These are phyloP conservation scores for Talaromyces nanjingensis DNA, from an alignment of 495 filamentous ascomycete genomes.

Conservation along the genomic window DNA sequence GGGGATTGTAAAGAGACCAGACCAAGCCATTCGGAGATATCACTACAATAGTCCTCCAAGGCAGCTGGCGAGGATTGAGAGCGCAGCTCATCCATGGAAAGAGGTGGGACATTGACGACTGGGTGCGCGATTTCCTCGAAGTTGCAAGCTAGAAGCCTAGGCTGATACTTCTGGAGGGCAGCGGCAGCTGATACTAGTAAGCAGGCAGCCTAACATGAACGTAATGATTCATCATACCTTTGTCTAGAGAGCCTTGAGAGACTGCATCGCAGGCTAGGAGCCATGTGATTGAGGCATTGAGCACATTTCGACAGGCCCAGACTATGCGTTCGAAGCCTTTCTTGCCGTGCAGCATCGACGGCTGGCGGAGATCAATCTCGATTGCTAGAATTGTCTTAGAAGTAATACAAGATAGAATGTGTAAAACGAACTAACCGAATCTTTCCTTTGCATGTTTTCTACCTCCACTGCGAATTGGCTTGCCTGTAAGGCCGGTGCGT, in stretches of 20 bases:
- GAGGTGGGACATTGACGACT: conserved; percentile 38
- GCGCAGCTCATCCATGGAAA: conserved; percentile 35
- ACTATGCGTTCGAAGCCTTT: conserved; percentile 82
- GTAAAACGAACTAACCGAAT: conserved; percentile 28
- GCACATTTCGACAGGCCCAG: conserved; percentile 78
- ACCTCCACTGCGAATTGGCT: conserved; percentile 52
- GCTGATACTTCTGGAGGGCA: conserved; percentile 47
- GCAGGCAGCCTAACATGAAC: background rate
- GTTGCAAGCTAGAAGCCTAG: conserved; percentile 36
- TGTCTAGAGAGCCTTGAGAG: conserved; percentile 13
- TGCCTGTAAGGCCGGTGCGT: conserved; percentile 72
- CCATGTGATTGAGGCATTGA: conserved; percentile 68
- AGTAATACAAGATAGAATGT: background rate
- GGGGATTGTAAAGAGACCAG: conserved; percentile 65
- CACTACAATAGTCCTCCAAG: conserved; percentile 53
- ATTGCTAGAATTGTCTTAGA: conserved; percentile 42
- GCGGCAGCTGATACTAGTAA: background rate
- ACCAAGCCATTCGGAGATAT: conserved; percentile 79
- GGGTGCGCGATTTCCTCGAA: conserved; percentile 21
- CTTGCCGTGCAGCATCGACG: conserved; percentile 84
- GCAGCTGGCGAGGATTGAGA: conserved; percentile 33
- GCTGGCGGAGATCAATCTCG: conserved; percentile 69
- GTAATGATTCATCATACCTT: conserved; percentile 18
- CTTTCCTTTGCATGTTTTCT: conserved; percentile 54
- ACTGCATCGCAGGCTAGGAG: conserved; percentile 62